Base-by-base conservation (phyloP, 192 early-diverging fungal species). In the Lunasporangiospora selenospora region DNA sequence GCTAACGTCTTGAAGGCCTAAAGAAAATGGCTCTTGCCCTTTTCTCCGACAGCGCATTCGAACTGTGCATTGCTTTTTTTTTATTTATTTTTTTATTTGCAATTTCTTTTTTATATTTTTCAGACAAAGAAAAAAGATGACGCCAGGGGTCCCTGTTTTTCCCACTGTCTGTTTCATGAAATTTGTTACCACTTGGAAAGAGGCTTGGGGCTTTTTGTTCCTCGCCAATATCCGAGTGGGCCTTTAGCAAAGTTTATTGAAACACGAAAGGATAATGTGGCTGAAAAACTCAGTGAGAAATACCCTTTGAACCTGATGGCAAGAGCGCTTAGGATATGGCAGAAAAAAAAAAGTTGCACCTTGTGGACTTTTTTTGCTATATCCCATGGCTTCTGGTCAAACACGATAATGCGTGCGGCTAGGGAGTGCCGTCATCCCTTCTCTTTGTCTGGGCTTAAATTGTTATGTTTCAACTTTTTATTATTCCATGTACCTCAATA, bases 131-230 rank as follows among this genome's bases (percentile, higher is more conserved):
- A 55, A 49, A 54, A 56, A 47, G 63, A 62, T 39, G 60, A 70
- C 78, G 73, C 78, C 76, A 63, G 78, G 78, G 78, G 78, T 80
- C 75, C 78, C 71, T 73, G 63, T 53, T 77, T 57, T 77, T 71
- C 67, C 54, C 44, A n/a, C n/a, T n/a, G n/a, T n/a, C n/a, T n/a
- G n/a, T n/a, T n/a, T n/a, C n/a, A n/a, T n/a, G n/a, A n/a, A n/a
- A n/a, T n/a, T n/a, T n/a, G n/a, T n/a, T n/a, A n/a, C n/a, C n/a
- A 49, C 56, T 23, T 44, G 45, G 18, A 47, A 47, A 47, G 18
- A 11, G 23, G 23, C 16, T 6, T 26, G 5, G 21, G 13, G 24
- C 13, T 19, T 21, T 38, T 29, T 62, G 48, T 16, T 19, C 40
- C n/a, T n/a, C n/a, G n/a, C n/a, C n/a, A n/a, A n/a, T n/a, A n/a